Conservation (phyloP, 2,329 filamentous ascomycete genomes). For the Helotiales sp. region DNA sequence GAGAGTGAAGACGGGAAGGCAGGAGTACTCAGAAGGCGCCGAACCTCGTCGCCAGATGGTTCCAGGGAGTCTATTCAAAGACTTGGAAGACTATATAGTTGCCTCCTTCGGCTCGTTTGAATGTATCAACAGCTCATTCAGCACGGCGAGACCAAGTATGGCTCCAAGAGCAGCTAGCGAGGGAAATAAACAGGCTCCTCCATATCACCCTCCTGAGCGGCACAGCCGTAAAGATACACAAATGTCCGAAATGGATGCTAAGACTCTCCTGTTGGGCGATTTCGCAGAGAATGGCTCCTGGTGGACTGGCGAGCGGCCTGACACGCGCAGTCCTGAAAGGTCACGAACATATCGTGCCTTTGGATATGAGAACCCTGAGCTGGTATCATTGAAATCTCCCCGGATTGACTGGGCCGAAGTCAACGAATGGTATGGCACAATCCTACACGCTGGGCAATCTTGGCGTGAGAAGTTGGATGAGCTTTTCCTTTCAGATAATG, state of each 20-base stretch:
- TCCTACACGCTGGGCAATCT: slow-evolving; percentile 65
- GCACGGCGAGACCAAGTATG: slow-evolving; percentile 46
- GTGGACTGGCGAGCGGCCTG: slow-evolving; percentile 67
- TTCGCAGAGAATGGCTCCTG: slow-evolving; percentile 79
- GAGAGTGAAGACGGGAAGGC: background rate
- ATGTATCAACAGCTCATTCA: slow-evolving; percentile 77
- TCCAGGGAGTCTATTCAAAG: slow-evolving; percentile 66
- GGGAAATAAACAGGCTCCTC: slow-evolving; percentile 26
- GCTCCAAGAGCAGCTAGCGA: slow-evolving; percentile 31
- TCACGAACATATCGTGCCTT: slow-evolving; percentile 35
- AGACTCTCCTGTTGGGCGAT: slow-evolving; percentile 71
- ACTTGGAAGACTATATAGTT: slow-evolving; percentile 76
- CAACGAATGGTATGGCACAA: slow-evolving; percentile 70
- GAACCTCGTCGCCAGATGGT: slow-evolving; percentile 35
- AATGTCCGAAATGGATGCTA: slow-evolving; percentile 69
- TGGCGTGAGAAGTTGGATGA: slow-evolving; percentile 65
- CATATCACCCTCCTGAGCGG: slow-evolving; percentile 29
- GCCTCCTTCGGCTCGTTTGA: slow-evolving; percentile 67
- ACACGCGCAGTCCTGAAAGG: slow-evolving; percentile 37
- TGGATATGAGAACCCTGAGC: slow-evolving; percentile 25
- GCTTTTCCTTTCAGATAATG: slow-evolving; percentile 40
- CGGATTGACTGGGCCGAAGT: slow-evolving; percentile 75
- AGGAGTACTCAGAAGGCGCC: background rate
- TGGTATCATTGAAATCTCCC: slow-evolving; percentile 61
- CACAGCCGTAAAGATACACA: slow-evolving; percentile 32